A percentile compares a stretch with the other conserved stretches of the same genome.
Evolutionary conservation across 2,329 filamentous ascomycete genomes (phyloP).

Genomic region (Ascochyta lentis): DNA sequence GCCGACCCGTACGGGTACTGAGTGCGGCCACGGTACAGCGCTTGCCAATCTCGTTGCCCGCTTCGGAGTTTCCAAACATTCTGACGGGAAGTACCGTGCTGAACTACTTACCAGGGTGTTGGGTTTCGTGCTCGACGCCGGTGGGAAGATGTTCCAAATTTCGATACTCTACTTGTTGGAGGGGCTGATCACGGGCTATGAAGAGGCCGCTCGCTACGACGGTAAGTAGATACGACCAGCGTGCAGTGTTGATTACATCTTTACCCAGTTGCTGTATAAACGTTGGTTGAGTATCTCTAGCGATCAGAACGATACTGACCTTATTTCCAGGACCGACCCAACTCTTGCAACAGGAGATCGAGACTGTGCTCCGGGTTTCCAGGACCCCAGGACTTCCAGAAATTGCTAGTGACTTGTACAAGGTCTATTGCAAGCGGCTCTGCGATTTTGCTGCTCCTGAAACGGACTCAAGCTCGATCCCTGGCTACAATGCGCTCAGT

Average conservation of each 20-base stretch:
- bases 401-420: slow-evolving; percentile 50
- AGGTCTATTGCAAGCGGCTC: slow-evolving; percentile 37
- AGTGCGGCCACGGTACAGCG: slow-evolving; percentile 51
- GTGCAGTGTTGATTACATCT: background rate
- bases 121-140: slow-evolving; percentile 43
- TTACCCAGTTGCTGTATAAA: too few species aligned
- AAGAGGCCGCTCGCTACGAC: background rate
- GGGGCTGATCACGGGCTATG: slow-evolving; percentile 49
- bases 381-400: slow-evolving; percentile 52
- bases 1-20: slow-evolving; percentile 34
- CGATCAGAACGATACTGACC: background rate
- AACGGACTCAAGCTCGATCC: slow-evolving; percentile 9
- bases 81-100: slow-evolving; percentile 17
- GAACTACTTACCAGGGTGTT: slow-evolving; percentile 43
- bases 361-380: slow-evolving; percentile 46
- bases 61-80: slow-evolving; percentile 30
- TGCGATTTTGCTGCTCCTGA: slow-evolving; percentile 24
- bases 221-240: background rate
- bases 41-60: slow-evolving; percentile 46
- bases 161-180: slow-evolving; percentile 53
- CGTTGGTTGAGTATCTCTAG: too few species aligned
- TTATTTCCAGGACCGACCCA: background rate
- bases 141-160: slow-evolving; percentile 49
- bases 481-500: slow-evolving; percentile 28
- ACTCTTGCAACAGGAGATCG: slow-evolving; percentile 35